phyloP scores from a whole-genome alignment of 352 stramenopile genomes.

The Aphanomyces stellatus region DNA sequence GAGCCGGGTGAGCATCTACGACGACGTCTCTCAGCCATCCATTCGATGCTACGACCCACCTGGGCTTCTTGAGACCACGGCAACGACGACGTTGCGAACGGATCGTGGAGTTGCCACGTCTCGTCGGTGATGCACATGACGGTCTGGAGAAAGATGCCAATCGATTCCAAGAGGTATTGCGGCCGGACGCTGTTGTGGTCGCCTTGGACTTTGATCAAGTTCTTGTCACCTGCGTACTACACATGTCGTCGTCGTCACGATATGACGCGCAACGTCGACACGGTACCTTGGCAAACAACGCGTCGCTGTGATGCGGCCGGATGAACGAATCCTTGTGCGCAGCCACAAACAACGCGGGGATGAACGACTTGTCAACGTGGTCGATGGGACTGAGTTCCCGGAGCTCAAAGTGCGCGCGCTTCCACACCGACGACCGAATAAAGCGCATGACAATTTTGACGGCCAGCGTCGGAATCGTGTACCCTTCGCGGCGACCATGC shows the following conservation, averaged over 20 bases:
- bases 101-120: conserved; percentile 28
- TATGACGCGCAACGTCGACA: neutral
- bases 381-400: conserved; percentile 68
- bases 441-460: conserved; percentile 89
- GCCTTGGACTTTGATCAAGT: conserved; percentile 95
- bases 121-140: conserved; percentile 78
- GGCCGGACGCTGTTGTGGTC: conserved; percentile 96
- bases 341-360: conserved; percentile 94
- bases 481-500: conserved; percentile 87
- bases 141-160: conserved; percentile 94
- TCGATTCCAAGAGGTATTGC: conserved; percentile 93
- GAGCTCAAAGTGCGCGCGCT: conserved; percentile 82
- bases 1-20: conserved; percentile 25
- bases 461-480: conserved; percentile 87
- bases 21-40: conserved; percentile 2
- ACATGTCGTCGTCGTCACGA: conserved; percentile 48
- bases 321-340: conserved; percentile 96
- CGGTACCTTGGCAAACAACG: conserved; percentile 39
- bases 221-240: conserved; percentile 97
- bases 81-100: conserved; percentile 22
- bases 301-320: conserved; percentile 73
- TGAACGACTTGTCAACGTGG: conserved; percentile 90
- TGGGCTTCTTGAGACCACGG: conserved; percentile 24
- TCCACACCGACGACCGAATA: conserved; percentile 88
- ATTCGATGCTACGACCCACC: conserved; percentile 35